These are phyloP conservation scores for Syncephalastrum monosporum DNA, from an alignment of 371 early-diverging fungal species.

Conservation along the genomic window DNA sequence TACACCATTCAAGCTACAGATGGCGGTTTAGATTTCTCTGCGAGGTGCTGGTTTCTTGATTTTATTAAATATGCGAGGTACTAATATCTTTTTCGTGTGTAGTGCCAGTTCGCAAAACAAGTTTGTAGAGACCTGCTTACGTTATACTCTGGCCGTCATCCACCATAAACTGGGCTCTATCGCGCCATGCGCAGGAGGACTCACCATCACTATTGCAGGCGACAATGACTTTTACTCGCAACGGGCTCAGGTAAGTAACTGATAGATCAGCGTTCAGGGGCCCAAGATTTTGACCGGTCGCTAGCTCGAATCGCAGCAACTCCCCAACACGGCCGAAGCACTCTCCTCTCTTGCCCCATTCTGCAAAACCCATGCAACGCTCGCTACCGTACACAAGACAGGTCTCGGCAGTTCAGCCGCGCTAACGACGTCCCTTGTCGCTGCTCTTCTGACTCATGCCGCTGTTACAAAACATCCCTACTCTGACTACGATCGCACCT, in stretches of 20 bases:
- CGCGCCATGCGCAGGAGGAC: conserved; percentile 21
- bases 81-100: too few species aligned
- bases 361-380: conserved; percentile 62
- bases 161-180: background rate
- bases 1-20: conserved; percentile 40
- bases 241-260: conserved; percentile 54
- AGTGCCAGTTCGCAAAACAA: conserved; percentile 21
- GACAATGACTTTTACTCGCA: conserved; percentile 97
- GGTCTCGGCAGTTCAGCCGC: conserved; percentile 96
- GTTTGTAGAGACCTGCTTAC: conserved; percentile 40
- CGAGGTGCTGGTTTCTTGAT: conserved; percentile 17
- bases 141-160: conserved; percentile 33
- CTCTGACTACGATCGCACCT: conserved; percentile 24
- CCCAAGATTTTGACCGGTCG: background rate
- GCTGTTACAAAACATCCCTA: conserved; percentile 25
- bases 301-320: conserved; percentile 46
- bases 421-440: conserved; percentile 85
- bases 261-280: conserved; percentile 23
- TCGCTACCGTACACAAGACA: conserved; percentile 88
- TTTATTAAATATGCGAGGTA: background rate
- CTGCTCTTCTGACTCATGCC: conserved; percentile 75
- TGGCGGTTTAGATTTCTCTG: conserved; percentile 13
- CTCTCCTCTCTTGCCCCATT: conserved; percentile 68
- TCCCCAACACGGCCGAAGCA: conserved; percentile 57
- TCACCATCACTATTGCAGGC: conserved; percentile 75